Evolutionary conservation across 108 stramenopile species (phyloP), one percentile per base, ranked within the genome.

Genomic region (Stephanodiscus minutulus): DNA sequence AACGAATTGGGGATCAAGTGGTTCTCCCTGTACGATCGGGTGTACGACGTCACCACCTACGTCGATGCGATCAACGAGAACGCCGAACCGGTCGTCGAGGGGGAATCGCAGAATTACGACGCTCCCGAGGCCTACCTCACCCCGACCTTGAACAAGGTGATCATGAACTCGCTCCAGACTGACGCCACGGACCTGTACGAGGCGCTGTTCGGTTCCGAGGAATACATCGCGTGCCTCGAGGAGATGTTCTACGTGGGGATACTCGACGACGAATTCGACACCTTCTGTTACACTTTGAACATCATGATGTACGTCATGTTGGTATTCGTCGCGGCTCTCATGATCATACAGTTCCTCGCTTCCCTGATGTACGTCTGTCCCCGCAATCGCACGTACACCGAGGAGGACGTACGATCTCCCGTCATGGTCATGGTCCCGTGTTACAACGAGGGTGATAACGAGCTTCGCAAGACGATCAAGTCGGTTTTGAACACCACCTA

Each of bases 381-480:
- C 1, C 41, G 63, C 22, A 47, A 76, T 64, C 75, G 72, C 5
- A 52, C 65, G 3, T 81, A 66, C 47, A 63, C 73, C 9, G 78
- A 64, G 47, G 73, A 77, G 27, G 83, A 84, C 47, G 49, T 68
- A 5, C 47, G 57, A 17, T 49, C 61, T 50, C 68, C 79, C 12
- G 83, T 84, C 18, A 84, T 84, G 83, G 61, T 84, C 18, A 81
- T 84, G 83, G 83, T 84, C 18, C 83, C 83, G 12, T 84, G 84
- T 56, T 86, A 86, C 70, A 86, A 86, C 71, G 85, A 86, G 79
- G 82, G 82, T 36, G 82, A 83, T 55, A 81, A 81, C 37, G 85
- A 86, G 44, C 56, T 86, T 57, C 73, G 79, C 37, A 86, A 86
- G 62, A 86, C 85, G 2, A 83, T 83, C 85, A 79, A 86, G 64